Conservation (phyloP, 352 stramenopile species). For the Phytophthora melonis region DNA sequence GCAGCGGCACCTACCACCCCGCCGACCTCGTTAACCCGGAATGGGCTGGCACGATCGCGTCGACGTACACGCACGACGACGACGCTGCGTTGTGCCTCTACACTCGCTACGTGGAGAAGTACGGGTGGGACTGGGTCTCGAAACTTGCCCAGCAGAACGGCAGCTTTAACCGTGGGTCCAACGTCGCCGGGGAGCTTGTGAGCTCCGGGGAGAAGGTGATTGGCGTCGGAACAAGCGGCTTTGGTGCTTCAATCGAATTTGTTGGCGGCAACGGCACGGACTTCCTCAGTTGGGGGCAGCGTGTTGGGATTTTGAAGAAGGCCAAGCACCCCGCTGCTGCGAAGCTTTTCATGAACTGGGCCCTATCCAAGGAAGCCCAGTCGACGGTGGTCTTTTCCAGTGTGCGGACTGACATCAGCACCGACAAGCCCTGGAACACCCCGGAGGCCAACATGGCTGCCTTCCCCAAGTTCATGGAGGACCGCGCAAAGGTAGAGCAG, state of each 20-base stretch:
- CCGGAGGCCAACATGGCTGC: conserved; percentile 40
- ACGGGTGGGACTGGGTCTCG: conserved; percentile 60
- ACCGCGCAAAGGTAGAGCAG: conserved; percentile 54
- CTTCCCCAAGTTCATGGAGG: conserved; percentile 60
- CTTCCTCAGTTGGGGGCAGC: conserved; percentile 57
- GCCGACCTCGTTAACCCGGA: conserved; percentile 44
- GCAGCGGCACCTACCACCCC: conserved; percentile 15
- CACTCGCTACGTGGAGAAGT: conserved; percentile 55
- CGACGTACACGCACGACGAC: conserved; percentile 60
- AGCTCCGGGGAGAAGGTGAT: conserved; percentile 43
- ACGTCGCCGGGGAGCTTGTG: conserved; percentile 35
- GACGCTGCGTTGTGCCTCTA: conserved; percentile 67
- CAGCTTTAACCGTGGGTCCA: conserved; percentile 45
- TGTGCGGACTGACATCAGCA: conserved; percentile 54
- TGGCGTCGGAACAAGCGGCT: conserved; percentile 21
- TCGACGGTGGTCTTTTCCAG: conserved; percentile 35
- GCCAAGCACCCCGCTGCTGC: conserved; percentile 54
- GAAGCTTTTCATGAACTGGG: conserved; percentile 72
- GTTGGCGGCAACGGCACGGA: conserved; percentile 38
- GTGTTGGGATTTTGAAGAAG: conserved; percentile 62
- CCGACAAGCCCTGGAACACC: conserved; percentile 40
- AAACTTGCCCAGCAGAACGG: conserved; percentile 49
- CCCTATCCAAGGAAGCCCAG: conserved; percentile 47
- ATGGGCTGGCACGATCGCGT: conserved; percentile 50
- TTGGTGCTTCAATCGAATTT: conserved; percentile 18